Evolutionary conservation across 1,284 basidiomycete genomes (phyloP).

Genomic region (Irpex sp.): DNA sequence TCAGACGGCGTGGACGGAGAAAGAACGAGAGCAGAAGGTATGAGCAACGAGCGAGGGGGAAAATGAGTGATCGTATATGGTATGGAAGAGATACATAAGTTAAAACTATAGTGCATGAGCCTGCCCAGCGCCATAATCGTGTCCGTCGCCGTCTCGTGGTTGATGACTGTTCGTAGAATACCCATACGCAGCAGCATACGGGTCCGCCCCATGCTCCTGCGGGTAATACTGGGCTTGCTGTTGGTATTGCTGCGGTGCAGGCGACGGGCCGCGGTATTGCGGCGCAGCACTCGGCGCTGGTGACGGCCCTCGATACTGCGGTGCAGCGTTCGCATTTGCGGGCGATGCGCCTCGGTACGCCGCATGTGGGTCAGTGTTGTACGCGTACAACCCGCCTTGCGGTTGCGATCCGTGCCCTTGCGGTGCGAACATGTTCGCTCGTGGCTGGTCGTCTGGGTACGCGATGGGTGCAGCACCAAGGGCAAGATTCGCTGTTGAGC

Average conservation of each 20-base stretch:
- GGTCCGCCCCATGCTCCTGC: constrained; percentile 14
- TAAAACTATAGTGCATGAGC: constrained; percentile 25
- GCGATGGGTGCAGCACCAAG: constrained; percentile 52
- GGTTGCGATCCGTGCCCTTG: constrained; percentile 8
- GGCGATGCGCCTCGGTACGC: constrained; percentile 9
- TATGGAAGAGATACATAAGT: constrained; percentile 2
- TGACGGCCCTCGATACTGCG: not conserved
- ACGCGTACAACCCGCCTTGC: constrained; percentile 7
- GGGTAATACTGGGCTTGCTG: constrained; percentile 17
- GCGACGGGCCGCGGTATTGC: constrained; percentile 4
- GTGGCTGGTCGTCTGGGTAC: constrained; percentile 23
- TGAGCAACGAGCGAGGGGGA: not conserved
- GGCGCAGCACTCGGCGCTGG: not conserved
- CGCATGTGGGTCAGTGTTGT: constrained; percentile 8
- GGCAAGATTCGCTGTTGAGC: constrained; percentile 56
- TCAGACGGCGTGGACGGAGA: not conserved
- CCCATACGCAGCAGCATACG: constrained; percentile 11
- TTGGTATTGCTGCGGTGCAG: constrained; percentile 12
- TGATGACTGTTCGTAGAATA: not conserved
- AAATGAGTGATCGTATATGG: not conserved
- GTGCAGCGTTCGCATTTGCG: not conserved
- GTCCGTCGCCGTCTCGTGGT: constrained; percentile 15
- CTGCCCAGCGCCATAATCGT: constrained; percentile 24
- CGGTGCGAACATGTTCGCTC: constrained; percentile 5
- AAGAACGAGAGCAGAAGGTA: not conserved